Evolutionary conservation across 257 asterid species (phyloP).

Genomic region (Fraxinus excelsior): DNA sequence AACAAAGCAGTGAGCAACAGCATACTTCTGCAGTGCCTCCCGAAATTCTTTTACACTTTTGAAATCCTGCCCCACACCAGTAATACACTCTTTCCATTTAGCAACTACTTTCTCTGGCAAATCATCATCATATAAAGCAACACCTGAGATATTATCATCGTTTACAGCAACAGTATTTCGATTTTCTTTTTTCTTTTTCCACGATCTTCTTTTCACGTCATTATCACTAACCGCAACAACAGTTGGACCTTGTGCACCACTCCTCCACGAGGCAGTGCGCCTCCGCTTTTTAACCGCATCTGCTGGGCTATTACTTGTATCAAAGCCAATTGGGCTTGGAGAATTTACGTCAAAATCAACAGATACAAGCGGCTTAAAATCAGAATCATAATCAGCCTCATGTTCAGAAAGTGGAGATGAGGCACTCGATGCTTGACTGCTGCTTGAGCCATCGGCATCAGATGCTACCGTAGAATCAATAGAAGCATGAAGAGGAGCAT

Average conservation of each 20-base stretch:
- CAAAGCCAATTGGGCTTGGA: conserved; percentile 26
- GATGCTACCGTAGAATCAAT: conserved; percentile 30
- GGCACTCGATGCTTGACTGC: conserved; percentile 43
- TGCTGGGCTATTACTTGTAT: conserved; percentile 70
- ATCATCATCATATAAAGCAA: conserved; percentile 55
- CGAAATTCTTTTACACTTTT: conserved; percentile 72
- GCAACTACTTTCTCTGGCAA: conserved; percentile 77
- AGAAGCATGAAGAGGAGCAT: conserved; percentile 31
- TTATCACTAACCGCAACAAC: conserved; percentile 50
- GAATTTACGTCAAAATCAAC: not conserved
- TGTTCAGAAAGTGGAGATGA: conserved; percentile 50
- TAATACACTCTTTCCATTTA: conserved; percentile 73
- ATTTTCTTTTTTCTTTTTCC: conserved; percentile 37
- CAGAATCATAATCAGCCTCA: conserved; percentile 57
- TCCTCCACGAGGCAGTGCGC: conserved; percentile 68
- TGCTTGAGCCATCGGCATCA: conserved; percentile 56
- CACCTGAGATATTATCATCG: conserved; percentile 35
- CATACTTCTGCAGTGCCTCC: conserved; percentile 79
- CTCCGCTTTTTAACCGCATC: conserved; percentile 91
- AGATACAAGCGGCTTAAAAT: conserved; percentile 52
- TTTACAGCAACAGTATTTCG: conserved; percentile 3
- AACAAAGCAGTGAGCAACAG: conserved; percentile 76
- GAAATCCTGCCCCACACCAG: conserved; percentile 84
- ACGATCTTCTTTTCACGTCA: conserved; percentile 40
- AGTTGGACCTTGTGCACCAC: conserved; percentile 61